A percentile compares a stretch with the other conserved stretches of the same genome.
Conservation (phyloP, 2,329 filamentous ascomycete genomes). For the Cordyceps fumosorosea region DNA sequence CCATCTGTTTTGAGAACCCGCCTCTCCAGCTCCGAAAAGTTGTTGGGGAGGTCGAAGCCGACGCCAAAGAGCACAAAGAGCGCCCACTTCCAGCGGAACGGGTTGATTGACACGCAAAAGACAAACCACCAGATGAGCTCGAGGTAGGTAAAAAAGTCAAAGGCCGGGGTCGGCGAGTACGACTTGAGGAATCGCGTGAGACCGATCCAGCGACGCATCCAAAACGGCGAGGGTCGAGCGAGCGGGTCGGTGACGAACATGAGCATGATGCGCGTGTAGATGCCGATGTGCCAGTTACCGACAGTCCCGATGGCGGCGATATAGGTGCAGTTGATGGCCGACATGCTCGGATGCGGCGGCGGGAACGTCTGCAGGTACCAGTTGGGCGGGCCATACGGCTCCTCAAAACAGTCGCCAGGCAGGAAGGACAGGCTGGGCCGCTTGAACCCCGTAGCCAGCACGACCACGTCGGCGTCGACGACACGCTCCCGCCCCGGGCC, state of each 20-base stretch:
- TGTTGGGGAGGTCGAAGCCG: slow-evolving; percentile 58
- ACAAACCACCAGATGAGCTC: slow-evolving; percentile 82
- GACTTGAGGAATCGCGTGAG: slow-evolving; percentile 69
- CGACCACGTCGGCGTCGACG: slow-evolving; percentile 67
- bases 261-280: slow-evolving; percentile 77
- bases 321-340: slow-evolving; percentile 78
- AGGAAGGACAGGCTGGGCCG: slow-evolving; percentile 68
- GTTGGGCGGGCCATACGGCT: slow-evolving; percentile 71
- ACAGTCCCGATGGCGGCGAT: slow-evolving; percentile 74
- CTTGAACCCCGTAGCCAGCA: slow-evolving; percentile 79
- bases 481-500: slow-evolving; percentile 62
- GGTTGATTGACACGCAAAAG: slow-evolving; percentile 73
- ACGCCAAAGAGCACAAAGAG: slow-evolving; percentile 75
- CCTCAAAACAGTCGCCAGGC: slow-evolving; percentile 63
- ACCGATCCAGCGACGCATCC: slow-evolving; percentile 84
- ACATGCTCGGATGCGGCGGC: slow-evolving; percentile 63
- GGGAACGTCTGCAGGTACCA: slow-evolving; percentile 90
- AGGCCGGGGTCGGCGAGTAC: slow-evolving; percentile 64
- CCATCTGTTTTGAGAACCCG: slow-evolving; percentile 48
- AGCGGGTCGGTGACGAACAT: slow-evolving; percentile 81
- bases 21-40: slow-evolving; percentile 61
- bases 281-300: slow-evolving; percentile 83
- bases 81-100: slow-evolving; percentile 88
- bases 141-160: slow-evolving; percentile 85
- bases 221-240: slow-evolving; percentile 60